Base-by-base conservation (phyloP, 2,329 filamentous ascomycete species). In the Teratosphaeriaceae sp. region DNA sequence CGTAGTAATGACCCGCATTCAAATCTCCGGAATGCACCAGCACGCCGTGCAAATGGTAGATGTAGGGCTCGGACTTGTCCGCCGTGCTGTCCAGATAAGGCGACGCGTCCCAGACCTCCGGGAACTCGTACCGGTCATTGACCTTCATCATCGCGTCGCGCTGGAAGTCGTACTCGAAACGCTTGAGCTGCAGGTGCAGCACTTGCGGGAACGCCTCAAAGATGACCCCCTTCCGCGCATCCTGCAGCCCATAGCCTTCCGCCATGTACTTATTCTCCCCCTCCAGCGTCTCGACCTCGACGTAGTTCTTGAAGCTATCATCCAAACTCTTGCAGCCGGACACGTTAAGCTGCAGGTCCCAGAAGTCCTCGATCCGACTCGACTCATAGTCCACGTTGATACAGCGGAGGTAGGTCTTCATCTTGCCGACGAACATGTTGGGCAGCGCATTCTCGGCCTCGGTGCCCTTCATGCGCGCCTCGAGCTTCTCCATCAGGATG, bases 101-200 rank as follows among this genome's bases (percentile, higher is more conserved):
- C 0, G 85, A 74, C 5, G 89, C 87, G 60, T 94, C 86, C 57
- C 88, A 88, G 44, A 78, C 69, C 47, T 94, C 86, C 1, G 87
- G 88, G 53, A 92, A 94, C 58, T 94, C 88, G 68, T 92, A 90
- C 44, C 87, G 81, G 56, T 94, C 88, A 58, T 94, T 94, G 62
- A 98, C 88, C 69, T 98, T 98, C 84, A 94, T 96, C 86, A 97
- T 96, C 51, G 88, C 88, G 61, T 97, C 90, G 55, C 87, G 81
- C 54, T 94, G 84, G 57, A 96, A 85, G 66, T 98, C 92, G 67
- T 98, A 98, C 63, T 98, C 88, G 65, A 98, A 98, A 40, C 92
- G 84, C 69, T 97, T 97, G 46, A 98, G 76, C 64, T 98, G 92
- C 31, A 98, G 73, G 63, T 98, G 90, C 18, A 98, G 72, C 2